A percentile compares a stretch with the other conserved stretches of the same genome.
Evolutionary conservation across 108 stramenopile species (phyloP).

Genomic region (Aurantiochytrium sp.): DNA sequence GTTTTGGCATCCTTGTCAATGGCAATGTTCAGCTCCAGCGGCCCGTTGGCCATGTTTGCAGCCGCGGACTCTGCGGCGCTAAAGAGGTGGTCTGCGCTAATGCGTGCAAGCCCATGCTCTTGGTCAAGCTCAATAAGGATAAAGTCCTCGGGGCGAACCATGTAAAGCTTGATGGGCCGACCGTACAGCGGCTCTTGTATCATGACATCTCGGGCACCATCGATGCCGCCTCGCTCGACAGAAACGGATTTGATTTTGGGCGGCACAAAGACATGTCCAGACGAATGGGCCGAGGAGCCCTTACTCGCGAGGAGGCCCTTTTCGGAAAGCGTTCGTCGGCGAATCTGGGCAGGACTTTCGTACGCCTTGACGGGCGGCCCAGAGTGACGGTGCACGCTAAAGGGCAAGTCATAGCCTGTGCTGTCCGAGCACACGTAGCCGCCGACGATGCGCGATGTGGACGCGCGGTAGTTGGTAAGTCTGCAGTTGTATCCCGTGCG

Average conservation of each 20-base stretch:
- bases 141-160: background rate
- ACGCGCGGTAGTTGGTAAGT: background rate
- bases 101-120: background rate
- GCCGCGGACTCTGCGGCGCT: constrained; percentile 5
- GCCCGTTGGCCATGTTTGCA: background rate
- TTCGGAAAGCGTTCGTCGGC: background rate
- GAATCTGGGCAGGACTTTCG: background rate
- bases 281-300: background rate
- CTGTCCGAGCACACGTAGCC: background rate
- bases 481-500: background rate
- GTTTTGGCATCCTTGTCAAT: background rate
- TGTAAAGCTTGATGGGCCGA: background rate
- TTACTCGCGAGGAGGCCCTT: background rate
- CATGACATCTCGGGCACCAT: background rate
- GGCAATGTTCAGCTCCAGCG: background rate
- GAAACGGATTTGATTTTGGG: background rate
- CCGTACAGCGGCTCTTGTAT: background rate
- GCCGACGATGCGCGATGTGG: background rate
- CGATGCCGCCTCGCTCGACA: background rate
- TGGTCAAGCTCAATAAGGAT: background rate
- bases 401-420: background rate
- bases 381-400: background rate
- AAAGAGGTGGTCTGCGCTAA: background rate
- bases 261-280: background rate
- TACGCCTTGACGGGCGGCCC: constrained; percentile 12